Base-by-base conservation (phyloP, 805 yeast genomes). In the Myxozyma neotropica region DNA sequence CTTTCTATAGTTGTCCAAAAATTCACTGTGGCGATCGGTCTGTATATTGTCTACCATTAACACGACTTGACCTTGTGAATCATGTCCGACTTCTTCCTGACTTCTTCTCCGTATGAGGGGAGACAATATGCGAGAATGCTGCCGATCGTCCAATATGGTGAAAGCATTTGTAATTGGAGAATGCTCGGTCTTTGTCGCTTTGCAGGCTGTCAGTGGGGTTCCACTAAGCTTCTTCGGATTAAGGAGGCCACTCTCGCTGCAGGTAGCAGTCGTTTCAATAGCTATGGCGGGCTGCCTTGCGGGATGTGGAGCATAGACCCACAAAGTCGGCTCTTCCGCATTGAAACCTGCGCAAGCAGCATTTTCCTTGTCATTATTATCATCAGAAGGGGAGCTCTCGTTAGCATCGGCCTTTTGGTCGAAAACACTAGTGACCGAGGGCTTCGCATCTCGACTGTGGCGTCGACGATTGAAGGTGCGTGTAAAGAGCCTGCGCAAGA, bases 391-490 rank as follows among this genome's bases (percentile, higher is more conserved):
- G 7, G 29, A 21, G 12, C 1, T 31, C 4, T 35, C 1, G 31
- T 21, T 29, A 1, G 24, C 31, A 27, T 13, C 31, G 29, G 19
- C 17, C 10, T 3, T 42, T 17, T 26, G 13, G 21, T 31, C 15
- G 26, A 47, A 46, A 5, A 46, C 7, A n/a, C 24, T 15, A 4
- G 38, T 24, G n/a, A 17, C 38, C 19, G 45, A 17, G 44, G 35
- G 53, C 43, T 7, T 31, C n/a, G 24, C 23, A 31, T 33, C 7
- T 47, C 46, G 40, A 29, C 33, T 40, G 35, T 27, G 33, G 26
- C 51, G 59, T 19, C 53, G 23, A 15, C 42, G 38, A 47, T 56
- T 33, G 38, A 57, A 57, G 6, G 61, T 57, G 17, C 54, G 53
- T 27, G 52, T 27, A 29, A 57, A 47, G 35, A 57, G 39, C 19